Conservation (phyloP, 148 eudicot genomes). For the Heliamphora exappendiculata region DNA sequence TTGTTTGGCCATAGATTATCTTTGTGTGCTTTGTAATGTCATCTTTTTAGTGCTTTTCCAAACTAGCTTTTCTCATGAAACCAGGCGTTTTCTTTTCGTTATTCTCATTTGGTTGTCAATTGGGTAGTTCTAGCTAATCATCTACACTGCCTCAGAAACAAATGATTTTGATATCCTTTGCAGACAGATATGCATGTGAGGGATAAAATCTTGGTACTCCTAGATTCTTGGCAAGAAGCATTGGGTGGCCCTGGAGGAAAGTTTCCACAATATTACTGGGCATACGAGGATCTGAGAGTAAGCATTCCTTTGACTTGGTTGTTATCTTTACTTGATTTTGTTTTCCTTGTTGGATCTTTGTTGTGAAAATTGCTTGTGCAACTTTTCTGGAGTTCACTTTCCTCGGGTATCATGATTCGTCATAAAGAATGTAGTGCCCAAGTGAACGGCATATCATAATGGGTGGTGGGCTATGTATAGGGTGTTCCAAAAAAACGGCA, state of each 20-base stretch:
- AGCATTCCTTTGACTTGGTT: constrained; percentile 10
- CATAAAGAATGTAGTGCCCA: background rate
- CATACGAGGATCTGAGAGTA: constrained; percentile 86
- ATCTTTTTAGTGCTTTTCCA: background rate
- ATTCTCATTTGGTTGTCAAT: background rate
- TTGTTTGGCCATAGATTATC: background rate
- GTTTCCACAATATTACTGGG: constrained; percentile 81
- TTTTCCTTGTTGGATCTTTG: too few relatives aligned
- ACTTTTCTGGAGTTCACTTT: background rate
- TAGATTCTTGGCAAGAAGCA: constrained; percentile 94
- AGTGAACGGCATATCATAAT: background rate
- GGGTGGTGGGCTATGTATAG: background rate
- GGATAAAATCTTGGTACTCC: constrained; percentile 58
- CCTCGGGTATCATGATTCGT: background rate
- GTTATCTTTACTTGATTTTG: background rate
- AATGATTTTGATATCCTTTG: constrained; percentile 10
- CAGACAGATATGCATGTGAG: constrained; percentile 79
- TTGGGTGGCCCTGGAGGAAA: constrained; percentile 86
- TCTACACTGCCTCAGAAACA: background rate
- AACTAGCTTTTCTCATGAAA: background rate
- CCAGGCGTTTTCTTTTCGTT: background rate
- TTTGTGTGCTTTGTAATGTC: background rate
- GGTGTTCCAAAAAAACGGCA: too few relatives aligned
- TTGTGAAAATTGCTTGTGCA: background rate
- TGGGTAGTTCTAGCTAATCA: background rate